Percentiles rank a stretch among this genome's conserved stretches.
Conservation (phyloP, 1,284 basidiomycete genomes). For the Sphagnurus paluster region DNA sequence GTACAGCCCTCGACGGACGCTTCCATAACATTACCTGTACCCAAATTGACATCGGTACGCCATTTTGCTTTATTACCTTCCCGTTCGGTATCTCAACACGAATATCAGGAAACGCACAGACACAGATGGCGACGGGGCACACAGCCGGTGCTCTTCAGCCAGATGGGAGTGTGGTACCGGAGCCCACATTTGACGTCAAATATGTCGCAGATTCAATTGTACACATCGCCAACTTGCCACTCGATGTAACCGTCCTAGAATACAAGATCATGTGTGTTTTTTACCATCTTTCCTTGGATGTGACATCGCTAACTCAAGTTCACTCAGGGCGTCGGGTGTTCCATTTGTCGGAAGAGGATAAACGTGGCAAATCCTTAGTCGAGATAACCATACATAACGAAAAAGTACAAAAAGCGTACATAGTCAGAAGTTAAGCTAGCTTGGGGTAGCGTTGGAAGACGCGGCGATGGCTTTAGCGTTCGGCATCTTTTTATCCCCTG, state of each 20-base stretch:
- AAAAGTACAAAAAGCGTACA: constrained; percentile 7
- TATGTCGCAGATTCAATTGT: constrained; percentile 74
- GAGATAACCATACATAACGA: constrained; percentile 14
- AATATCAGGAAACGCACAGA: constrained; percentile 63
- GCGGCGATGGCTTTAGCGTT: constrained; percentile 53
- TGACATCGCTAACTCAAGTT: neutral
- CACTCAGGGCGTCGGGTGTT: constrained; percentile 48
- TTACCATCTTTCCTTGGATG: neutral
- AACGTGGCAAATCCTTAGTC: neutral
- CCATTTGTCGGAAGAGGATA: constrained; percentile 67
- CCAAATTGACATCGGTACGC: constrained; percentile 76
- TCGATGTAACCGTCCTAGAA: constrained; percentile 68
- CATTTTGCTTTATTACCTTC: neutral
- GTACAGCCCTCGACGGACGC: constrained; percentile 75
- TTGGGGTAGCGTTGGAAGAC: constrained; percentile 18
- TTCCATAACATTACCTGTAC: constrained; percentile 73
- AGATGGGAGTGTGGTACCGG: constrained; percentile 58
- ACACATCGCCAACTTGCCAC: constrained; percentile 68
- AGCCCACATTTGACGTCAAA: constrained; percentile 67
- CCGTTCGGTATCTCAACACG: constrained; percentile 7
- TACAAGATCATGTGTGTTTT: constrained; percentile 70
- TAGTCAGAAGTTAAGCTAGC: constrained; percentile 1
- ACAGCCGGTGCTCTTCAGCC: constrained; percentile 62
- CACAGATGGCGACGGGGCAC: constrained; percentile 51
- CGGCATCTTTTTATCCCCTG: constrained; percentile 90